Base-by-base conservation (phyloP, 2,329 filamentous ascomycete species). In the Fusarium albidum region DNA sequence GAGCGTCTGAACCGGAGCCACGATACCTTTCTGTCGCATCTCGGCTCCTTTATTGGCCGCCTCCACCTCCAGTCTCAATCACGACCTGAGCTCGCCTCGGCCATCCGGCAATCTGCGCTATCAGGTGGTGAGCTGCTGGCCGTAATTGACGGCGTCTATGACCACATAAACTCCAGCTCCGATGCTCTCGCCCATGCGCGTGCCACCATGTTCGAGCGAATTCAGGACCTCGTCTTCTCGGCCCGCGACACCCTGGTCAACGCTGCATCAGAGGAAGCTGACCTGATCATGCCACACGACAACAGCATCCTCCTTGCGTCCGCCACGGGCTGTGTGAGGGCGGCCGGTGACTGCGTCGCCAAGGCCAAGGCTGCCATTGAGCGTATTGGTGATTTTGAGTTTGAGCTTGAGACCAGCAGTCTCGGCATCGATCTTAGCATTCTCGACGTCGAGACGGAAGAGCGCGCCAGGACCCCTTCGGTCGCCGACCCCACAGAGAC, bases 61-160 rank as follows among this genome's bases (percentile, higher is more conserved):
- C 82, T 97, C 49, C 92, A 97, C 72, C 80, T 97, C 55, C 92
- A 97, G 71, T 95, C 93, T n/a, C 89, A 95, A 57, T 95, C 92
- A 8, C 89, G 92, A 9, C 85, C 89, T 1, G 92, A 96, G 70
- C 81, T 98, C 41, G 86, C 92, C 27, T 77, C 87, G 10, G 92
- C 91, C 13, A 94, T 96, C 40, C 88, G 91, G 69, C 88, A 94
- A 70, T 91, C 93, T 9, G 90, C 93, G 9, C 82, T 86, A 8
- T 92, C 93, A 3, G 96, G 93, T 59, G 88, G 88, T 39, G 85
- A 89, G 61, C 81, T 98, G 41, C 79, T 97, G 43, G 82, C 85
- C 13, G 86, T 97, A 10, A 84, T 97, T 10, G 91, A 96, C 67
- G 85, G 89, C 50, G 87, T 98, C 62, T 92, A 89, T 73, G 85